These are phyloP conservation scores for Fagopyrum tataricum DNA, from an alignment of 148 eudicot genomes.

Conservation along the genomic window DNA sequence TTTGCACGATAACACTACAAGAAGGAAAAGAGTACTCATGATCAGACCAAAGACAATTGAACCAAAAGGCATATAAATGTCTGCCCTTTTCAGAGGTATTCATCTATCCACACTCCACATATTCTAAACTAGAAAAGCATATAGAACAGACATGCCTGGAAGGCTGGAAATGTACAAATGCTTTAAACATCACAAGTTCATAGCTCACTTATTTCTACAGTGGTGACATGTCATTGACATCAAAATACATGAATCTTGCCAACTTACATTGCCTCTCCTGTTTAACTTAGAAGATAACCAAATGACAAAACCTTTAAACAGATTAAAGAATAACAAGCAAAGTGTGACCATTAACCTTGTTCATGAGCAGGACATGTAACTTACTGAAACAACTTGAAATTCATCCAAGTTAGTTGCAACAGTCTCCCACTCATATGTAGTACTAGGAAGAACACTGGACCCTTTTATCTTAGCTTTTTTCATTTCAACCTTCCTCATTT, in stretches of 20 bases:
- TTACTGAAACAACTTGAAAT: slow-evolving; percentile 87
- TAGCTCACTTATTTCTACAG: background rate
- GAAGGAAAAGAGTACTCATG: background rate
- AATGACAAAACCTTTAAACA: background rate
- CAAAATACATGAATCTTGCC: background rate
- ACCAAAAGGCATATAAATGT: background rate
- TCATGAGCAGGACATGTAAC: slow-evolving; percentile 20
- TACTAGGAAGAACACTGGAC: slow-evolving; percentile 60
- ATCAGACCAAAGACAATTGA: background rate
- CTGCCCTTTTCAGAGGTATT: background rate
- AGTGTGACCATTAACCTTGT: background rate
- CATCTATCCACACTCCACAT: background rate
- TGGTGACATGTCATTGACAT: background rate
- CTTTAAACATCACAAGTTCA: background rate
- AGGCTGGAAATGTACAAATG: background rate
- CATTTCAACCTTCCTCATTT: slow-evolving; percentile 68
- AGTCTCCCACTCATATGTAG: slow-evolving; percentile 84
- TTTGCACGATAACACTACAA: background rate
- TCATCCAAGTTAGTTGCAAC: slow-evolving; percentile 98
- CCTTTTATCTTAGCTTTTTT: slow-evolving; percentile 75
- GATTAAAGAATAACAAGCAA: background rate
- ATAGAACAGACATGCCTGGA: background rate
- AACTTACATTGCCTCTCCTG: background rate
- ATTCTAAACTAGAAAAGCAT: background rate
- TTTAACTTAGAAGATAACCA: background rate